phyloP scores from a whole-genome alignment of 805 yeast genomes.

The Scheffersomyces stipitis region DNA sequence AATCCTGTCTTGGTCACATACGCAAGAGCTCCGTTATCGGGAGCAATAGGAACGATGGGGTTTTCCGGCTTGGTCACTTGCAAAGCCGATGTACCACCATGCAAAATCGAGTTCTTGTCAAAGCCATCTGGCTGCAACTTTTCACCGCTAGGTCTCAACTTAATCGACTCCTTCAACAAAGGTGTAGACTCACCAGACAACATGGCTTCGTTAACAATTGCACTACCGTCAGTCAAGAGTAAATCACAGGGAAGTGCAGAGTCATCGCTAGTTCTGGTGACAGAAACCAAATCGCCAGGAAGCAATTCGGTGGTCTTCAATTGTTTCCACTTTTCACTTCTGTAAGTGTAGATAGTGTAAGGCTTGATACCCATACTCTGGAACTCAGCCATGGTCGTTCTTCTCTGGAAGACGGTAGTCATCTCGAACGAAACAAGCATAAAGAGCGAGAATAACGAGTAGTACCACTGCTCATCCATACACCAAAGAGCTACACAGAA shows the following conservation, averaged over 20 bases:
- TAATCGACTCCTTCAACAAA: conserved; percentile 85
- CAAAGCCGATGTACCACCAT: conserved; percentile 94
- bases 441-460: conserved; percentile 84
- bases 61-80: conserved; percentile 78
- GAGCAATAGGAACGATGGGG: conserved; percentile 58
- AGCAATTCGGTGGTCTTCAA: conserved; percentile 71
- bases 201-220: conserved; percentile 98
- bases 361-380: conserved; percentile 98
- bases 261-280: conserved; percentile 86
- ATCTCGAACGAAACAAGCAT: conserved; percentile 93
- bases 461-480: conserved; percentile 96
- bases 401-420: conserved; percentile 93
- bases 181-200: conserved; percentile 98
- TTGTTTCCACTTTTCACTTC: conserved; percentile 70
- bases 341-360: conserved; percentile 68
- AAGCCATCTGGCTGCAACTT: conserved; percentile 71
- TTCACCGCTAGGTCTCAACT: conserved; percentile 74
- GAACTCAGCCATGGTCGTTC: conserved; percentile 91
- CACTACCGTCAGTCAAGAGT: conserved; percentile 81
- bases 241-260: conserved; percentile 94
- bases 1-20: conserved; percentile 93
- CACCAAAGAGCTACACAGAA: conserved; percentile 95
- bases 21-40: conserved; percentile 92
- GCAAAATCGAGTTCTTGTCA: conserved; percentile 85
- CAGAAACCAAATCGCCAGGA: conserved; percentile 90